phyloP scores from a whole-genome alignment of 306 rosid genomes.

The Quercus agrifolia region DNA sequence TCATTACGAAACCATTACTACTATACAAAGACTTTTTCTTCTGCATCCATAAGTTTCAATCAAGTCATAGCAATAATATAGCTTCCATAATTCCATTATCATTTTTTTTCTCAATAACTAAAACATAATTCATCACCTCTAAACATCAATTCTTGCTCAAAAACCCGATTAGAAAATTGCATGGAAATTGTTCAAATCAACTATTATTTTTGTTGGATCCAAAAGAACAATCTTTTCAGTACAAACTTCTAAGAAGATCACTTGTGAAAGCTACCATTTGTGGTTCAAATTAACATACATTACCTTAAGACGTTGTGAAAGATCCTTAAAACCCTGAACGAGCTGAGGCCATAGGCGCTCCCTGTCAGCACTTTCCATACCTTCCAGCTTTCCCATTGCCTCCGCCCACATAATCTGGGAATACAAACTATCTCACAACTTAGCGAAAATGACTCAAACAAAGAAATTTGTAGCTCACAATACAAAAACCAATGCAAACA shows the following conservation, averaged over 20 bases:
- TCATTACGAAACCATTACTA: neutral
- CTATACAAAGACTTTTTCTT: neutral
- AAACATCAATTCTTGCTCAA: neutral
- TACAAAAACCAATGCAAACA: neutral
- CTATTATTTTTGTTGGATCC: neutral
- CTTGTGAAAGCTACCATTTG: neutral
- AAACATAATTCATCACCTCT: too few relatives aligned
- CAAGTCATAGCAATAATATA: neutral
- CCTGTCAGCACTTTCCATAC: conserved; percentile 84
- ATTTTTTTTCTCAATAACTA: too few relatives aligned
- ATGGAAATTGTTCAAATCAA: neutral
- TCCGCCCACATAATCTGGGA: conserved; percentile 99
- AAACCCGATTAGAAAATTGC: neutral
- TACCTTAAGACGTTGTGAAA: conserved; percentile 92
- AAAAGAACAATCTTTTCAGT: neutral
- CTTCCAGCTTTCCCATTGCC: conserved; percentile 97
- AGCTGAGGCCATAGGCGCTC: conserved; percentile 98
- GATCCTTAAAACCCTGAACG: conserved; percentile 88
- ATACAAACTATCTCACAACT: conserved; percentile 58
- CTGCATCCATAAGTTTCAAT: neutral
- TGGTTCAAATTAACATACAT: conserved; percentile 1
- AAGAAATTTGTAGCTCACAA: neutral
- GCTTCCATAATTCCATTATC: neutral
- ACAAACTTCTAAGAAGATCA: neutral
- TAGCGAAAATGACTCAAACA: conserved; percentile 19